Evolutionary conservation across 768 basidiomycete species (phyloP).

Genomic region (Suillus occidentalis): DNA sequence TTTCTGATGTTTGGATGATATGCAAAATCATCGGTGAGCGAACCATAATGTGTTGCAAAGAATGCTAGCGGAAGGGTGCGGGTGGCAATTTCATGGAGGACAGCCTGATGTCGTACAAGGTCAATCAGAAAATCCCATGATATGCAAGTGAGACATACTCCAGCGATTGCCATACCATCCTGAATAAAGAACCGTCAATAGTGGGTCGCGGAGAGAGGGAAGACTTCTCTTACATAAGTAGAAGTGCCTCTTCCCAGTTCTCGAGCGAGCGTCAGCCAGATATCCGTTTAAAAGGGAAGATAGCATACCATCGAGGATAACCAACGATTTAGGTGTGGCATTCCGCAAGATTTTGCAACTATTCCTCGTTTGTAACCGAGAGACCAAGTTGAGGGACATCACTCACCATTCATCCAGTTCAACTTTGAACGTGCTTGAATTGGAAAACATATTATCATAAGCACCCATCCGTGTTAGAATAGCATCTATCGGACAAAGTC

Average conservation of each 20-base stretch:
- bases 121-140: conserved; percentile 9
- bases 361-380: conserved; percentile 2
- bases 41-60: conserved; percentile 98
- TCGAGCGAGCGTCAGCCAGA: conserved; percentile 27
- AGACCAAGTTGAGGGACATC: not conserved
- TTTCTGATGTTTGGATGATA: conserved; percentile 91
- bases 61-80: conserved; percentile 89
- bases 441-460: conserved; percentile 95
- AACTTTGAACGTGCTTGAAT: conserved; percentile 96
- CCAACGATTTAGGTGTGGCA: conserved; percentile 90
- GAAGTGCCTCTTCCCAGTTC: conserved; percentile 96
- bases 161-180: conserved; percentile 99
- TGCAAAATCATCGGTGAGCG: conserved; percentile 89
- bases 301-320: conserved; percentile 86
- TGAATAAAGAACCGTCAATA: conserved; percentile 28
- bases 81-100: conserved; percentile 91
- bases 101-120: conserved; percentile 52
- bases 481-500: conserved; percentile 84
- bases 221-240: conserved; percentile 63
- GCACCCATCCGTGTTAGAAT: conserved; percentile 99
- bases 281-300: conserved; percentile 13
- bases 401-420: conserved; percentile 94
- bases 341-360: conserved; percentile 93
- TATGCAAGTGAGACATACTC: conserved; percentile 43
- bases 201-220: not conserved